A percentile compares a stretch with the other conserved stretches of the same genome.
Evolutionary conservation across 495 filamentous ascomycete genomes (phyloP).

Genomic region (Aspergillus sclerotiicarbonarius): DNA sequence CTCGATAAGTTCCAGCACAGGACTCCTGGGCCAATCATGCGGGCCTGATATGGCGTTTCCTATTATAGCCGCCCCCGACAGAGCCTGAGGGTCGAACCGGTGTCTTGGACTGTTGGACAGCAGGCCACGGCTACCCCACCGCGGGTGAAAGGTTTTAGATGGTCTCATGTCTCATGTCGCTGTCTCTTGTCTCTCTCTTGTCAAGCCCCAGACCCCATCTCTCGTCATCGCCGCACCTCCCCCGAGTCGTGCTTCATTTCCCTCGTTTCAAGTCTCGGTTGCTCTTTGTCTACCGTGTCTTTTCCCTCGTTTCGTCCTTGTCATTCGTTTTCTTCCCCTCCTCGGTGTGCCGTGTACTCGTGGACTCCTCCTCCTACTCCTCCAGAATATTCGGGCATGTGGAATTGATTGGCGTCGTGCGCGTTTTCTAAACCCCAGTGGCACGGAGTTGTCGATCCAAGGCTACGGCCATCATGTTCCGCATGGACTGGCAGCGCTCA

Average conservation of each 20-base stretch:
- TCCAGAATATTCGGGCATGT: background rate
- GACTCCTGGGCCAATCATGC: background rate
- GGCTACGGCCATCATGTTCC: background rate
- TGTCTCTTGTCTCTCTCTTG: background rate
- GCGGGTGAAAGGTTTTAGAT: slow-evolving; percentile 1
- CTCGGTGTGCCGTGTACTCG: background rate
- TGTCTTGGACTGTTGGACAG: background rate
- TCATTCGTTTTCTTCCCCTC: background rate
- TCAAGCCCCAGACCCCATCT: background rate
- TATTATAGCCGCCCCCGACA: background rate
- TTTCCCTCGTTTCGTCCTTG: background rate
- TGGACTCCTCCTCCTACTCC: background rate
- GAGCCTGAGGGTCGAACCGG: background rate
- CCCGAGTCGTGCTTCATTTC: too few species aligned
- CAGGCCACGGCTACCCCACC: background rate
- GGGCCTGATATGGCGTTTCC: slow-evolving; percentile 2
- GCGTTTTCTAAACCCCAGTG: background rate
- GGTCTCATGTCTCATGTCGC: slow-evolving; percentile 1
- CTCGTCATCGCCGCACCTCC: background rate
- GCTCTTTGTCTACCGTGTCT: too few species aligned
- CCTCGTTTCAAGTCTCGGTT: too few species aligned
- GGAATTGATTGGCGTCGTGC: background rate
- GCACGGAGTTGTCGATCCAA: background rate
- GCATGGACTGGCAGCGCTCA: slow-evolving; percentile 15
- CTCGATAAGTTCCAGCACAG: background rate